phyloP scores from a whole-genome alignment of 352 stramenopile genomes.

The Globisporangium takayamanum region DNA sequence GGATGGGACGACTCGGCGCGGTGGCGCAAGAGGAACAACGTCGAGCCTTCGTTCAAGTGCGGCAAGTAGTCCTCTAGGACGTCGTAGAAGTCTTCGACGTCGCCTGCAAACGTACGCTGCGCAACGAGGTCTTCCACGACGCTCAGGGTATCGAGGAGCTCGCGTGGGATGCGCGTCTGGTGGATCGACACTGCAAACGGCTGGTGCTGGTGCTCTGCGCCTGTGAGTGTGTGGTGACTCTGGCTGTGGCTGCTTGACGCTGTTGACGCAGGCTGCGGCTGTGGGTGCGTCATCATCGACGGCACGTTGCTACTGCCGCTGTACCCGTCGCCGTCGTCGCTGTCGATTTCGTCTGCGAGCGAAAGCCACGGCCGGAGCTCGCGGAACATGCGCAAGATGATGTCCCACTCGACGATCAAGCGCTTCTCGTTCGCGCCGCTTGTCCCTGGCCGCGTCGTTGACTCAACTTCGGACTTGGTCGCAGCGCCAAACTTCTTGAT shows the following conservation, averaged over 20 bases:
- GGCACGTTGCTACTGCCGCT: slow-evolving; percentile 12
- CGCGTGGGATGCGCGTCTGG: slow-evolving; percentile 65
- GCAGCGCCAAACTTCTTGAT: slow-evolving; percentile 82
- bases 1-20: slow-evolving; percentile 59
- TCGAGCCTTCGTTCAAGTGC: slow-evolving; percentile 49
- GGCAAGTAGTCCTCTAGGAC: slow-evolving; percentile 69
- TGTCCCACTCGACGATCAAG: slow-evolving; percentile 78
- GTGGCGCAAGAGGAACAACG: slow-evolving; percentile 54
- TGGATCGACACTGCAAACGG: slow-evolving; percentile 47
- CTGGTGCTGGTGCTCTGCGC: slow-evolving; percentile 11
- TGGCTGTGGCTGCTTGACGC: slow-evolving; percentile 4
- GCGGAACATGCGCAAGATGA: slow-evolving; percentile 75
- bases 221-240: background rate
- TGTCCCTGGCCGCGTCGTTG: background rate
- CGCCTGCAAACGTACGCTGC: slow-evolving; percentile 49
- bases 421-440: slow-evolving; percentile 15
- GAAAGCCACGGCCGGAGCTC: slow-evolving; percentile 66
- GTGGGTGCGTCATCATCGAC: slow-evolving; percentile 19
- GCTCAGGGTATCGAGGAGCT: slow-evolving; percentile 72
- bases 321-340: slow-evolving; percentile 11
- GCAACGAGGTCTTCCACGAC: slow-evolving; percentile 70
- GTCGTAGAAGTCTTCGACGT: slow-evolving; percentile 67
- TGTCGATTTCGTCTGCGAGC: slow-evolving; percentile 31
- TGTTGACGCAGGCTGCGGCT: background rate
- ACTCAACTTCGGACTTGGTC: slow-evolving; percentile 11